Evolutionary conservation across 2,329 filamentous ascomycete species (phyloP).

Genomic region (Macrophomina phaseolina): DNA sequence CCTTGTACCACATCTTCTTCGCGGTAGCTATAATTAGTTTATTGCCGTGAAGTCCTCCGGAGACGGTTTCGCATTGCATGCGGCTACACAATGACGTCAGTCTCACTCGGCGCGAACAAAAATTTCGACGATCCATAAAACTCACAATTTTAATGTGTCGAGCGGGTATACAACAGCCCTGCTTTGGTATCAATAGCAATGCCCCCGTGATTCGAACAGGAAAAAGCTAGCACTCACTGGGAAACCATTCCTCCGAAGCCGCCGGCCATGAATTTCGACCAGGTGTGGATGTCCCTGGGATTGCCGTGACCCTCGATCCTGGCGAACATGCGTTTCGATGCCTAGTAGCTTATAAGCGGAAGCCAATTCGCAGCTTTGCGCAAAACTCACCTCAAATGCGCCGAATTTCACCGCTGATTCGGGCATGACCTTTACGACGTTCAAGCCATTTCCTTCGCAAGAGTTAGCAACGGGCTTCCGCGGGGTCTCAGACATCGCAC

Average conservation of each 20-base stretch:
- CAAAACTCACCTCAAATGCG: conserved; percentile 77
- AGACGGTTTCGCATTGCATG: conserved; percentile 93
- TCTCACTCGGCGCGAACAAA: conserved; percentile 4
- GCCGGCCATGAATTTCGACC: conserved; percentile 88
- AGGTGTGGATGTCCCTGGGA: conserved; percentile 76
- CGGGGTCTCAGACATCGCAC: conserved; percentile 58
- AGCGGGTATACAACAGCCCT: conserved; percentile 91
- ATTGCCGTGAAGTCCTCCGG: conserved; percentile 82
- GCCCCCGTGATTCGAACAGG: background rate
- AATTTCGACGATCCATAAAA: conserved; percentile 19
- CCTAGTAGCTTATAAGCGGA: conserved; percentile 51
- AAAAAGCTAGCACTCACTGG: conserved; percentile 63
- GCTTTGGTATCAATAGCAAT: conserved; percentile 40
- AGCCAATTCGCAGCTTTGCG: conserved; percentile 17
- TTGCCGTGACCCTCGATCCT: conserved; percentile 87
- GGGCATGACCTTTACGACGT: conserved; percentile 97
- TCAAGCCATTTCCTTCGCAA: conserved; percentile 83
- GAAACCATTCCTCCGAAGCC: conserved; percentile 93
- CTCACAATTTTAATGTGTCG: conserved; percentile 78
- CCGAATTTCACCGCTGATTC: conserved; percentile 99
- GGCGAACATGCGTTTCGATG: conserved; percentile 85
- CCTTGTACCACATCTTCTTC: conserved; percentile 81
- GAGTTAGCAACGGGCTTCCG: conserved; percentile 28
- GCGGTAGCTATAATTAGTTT: conserved; percentile 82
- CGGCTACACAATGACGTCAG: conserved; percentile 55